Base-by-base conservation (phyloP, 441 rosid genomes). In the Pelargonium cotyledonis region DNA sequence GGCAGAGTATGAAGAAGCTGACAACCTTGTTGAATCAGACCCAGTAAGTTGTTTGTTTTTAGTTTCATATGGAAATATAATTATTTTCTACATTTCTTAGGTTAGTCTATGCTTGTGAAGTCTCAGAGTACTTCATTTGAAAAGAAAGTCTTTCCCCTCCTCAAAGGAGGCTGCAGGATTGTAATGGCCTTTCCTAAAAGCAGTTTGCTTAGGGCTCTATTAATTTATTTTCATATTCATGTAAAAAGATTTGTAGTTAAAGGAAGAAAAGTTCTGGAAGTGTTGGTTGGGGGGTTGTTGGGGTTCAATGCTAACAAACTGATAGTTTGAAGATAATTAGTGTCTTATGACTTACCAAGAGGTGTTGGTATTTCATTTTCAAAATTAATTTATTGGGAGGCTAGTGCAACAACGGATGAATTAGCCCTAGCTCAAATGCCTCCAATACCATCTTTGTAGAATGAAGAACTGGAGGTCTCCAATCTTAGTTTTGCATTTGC, bases 1-100 rank as follows among this genome's bases (percentile, higher is more conserved):
- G 90, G 92, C 88, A 53, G 96, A 86, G 78, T 90, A 79, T 75
- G 91, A 88, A 76, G 99, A 88, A 67, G 75, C 90, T 12, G 82
- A 90, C 79, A 91, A 88, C 77, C 69, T 86, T 51, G 71, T 89
- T 19, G 93, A 91, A 73, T 74, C 83, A 65, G 99, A 91, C 79
- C 88, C 94, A 15, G 99, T 95, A 75, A 76, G 87, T 85, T 53
- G 87, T 85, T 53, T 18, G 49, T 44, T 53, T 46, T 66, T 43
- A 44, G 8, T 58, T 2, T 58, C 31, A 0, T 26, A 14, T 26
- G 19, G 29, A 15, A 12, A 12, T 23, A 6, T 26, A 26, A 26
- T 26, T 26, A 26, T 26, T 26, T 26, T 26, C 10, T 1, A 11
- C 19, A 58, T 58, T 58, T 18, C 31, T 58, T 58, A 12, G 29